phyloP scores from a whole-genome alignment of 257 asterid species.

The Solanum lignicaule region DNA sequence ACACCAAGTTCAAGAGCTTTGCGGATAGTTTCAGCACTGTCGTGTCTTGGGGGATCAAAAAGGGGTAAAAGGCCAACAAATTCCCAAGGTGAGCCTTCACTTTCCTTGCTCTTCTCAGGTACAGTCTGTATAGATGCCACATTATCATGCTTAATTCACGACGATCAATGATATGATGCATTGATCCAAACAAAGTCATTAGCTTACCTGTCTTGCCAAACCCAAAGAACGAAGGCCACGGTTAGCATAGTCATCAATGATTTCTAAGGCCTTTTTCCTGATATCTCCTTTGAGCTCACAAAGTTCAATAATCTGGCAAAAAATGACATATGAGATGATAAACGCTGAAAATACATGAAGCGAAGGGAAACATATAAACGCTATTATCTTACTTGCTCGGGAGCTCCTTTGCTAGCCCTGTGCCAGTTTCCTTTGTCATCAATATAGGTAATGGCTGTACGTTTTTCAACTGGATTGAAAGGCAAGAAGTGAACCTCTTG shows the following conservation, averaged over 20 bases:
- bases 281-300: constrained; percentile 51
- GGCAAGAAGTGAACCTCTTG: constrained; percentile 84
- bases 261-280: constrained; percentile 43
- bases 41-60: constrained; percentile 94
- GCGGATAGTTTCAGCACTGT: constrained; percentile 77
- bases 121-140: constrained; percentile 27
- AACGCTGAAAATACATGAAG: background rate
- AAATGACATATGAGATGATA: background rate
- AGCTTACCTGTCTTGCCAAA: constrained; percentile 56
- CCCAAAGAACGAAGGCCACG: constrained; percentile 91
- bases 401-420: constrained; percentile 88
- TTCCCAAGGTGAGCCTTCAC: constrained; percentile 69
- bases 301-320: constrained; percentile 61
- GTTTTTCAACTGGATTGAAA: constrained; percentile 80
- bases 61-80: constrained; percentile 75
- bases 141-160: background rate
- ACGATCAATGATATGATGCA: background rate
- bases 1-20: constrained; percentile 91
- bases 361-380: background rate
- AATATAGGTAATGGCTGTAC: constrained; percentile 74
- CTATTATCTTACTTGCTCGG: constrained; percentile 55
- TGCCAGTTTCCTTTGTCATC: constrained; percentile 61
- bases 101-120: constrained; percentile 54
- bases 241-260: constrained; percentile 65
- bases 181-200: background rate